phyloP scores from a whole-genome alignment of 768 basidiomycete genomes.

The Mycena venus region DNA sequence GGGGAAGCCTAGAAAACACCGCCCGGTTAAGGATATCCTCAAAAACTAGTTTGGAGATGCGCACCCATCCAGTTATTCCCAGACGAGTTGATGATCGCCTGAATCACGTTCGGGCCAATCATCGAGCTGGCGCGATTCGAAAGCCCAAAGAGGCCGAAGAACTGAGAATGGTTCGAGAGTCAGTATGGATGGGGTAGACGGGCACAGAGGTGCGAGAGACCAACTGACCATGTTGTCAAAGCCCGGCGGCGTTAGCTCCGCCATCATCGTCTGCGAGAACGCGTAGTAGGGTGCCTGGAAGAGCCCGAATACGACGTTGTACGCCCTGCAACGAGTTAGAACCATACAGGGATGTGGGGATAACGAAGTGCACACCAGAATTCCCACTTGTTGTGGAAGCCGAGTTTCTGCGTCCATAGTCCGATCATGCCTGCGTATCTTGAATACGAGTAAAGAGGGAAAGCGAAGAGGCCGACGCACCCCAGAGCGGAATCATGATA shows the following conservation, averaged over 20 bases:
- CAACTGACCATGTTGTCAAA: slow-evolving; percentile 81
- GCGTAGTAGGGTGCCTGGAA: slow-evolving; percentile 93
- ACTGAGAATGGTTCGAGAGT: slow-evolving; percentile 54
- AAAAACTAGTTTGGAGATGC: too few species aligned
- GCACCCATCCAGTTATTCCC: slow-evolving; percentile 80
- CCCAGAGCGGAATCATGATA: slow-evolving; percentile 86
- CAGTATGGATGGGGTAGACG: background rate
- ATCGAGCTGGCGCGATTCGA: slow-evolving; percentile 90
- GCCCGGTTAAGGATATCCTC: too few species aligned
- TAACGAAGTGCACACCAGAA: slow-evolving; percentile 70
- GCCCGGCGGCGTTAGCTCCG: slow-evolving; percentile 88
- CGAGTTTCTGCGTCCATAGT: slow-evolving; percentile 82
- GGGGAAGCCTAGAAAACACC: slow-evolving; percentile 79
- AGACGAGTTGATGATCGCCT: slow-evolving; percentile 81
- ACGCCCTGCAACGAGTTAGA: slow-evolving; percentile 63
- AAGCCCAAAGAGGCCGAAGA: slow-evolving; percentile 89
- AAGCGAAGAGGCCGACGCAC: slow-evolving; percentile 40
- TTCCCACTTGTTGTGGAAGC: slow-evolving; percentile 90
- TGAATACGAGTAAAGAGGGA: background rate
- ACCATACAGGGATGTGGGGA: background rate
- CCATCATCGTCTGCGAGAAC: slow-evolving; percentile 90
- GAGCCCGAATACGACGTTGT: slow-evolving; percentile 83
- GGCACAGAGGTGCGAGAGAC: background rate
- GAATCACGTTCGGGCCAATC: slow-evolving; percentile 89
- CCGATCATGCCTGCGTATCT: slow-evolving; percentile 69